Evolutionary conservation across 1,284 basidiomycete genomes (phyloP).

Genomic region (Austropuccinia psidii): DNA sequence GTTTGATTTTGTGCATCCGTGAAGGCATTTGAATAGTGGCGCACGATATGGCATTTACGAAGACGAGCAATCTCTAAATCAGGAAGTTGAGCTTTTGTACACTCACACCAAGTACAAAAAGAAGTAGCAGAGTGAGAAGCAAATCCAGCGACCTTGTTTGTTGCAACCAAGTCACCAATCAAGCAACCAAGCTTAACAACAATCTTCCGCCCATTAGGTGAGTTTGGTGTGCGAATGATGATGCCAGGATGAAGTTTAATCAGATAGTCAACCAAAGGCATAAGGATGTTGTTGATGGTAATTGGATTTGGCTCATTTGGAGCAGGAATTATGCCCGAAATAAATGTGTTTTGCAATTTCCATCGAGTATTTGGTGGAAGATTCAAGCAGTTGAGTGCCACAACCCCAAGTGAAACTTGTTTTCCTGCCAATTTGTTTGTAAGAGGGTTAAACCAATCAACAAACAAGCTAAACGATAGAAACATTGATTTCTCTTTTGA

Average conservation of each 20-base stretch:
- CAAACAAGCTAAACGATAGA: not conserved
- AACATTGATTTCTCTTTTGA: too few species aligned
- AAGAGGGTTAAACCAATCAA: conserved; percentile 12
- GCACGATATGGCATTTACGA: too few species aligned
- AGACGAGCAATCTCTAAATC: too few species aligned
- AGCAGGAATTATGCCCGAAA: not conserved
- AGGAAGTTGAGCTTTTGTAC: too few species aligned
- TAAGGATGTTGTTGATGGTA: not conserved
- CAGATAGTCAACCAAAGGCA: not conserved
- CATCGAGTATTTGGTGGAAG: not conserved
- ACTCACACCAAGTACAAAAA: not conserved
- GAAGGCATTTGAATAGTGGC: too few species aligned
- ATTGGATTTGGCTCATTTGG: not conserved
- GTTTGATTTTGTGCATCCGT: too few species aligned
- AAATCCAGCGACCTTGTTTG: conserved; percentile 6
- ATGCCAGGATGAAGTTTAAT: not conserved
- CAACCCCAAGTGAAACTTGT: not conserved
- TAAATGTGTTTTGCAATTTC: not conserved
- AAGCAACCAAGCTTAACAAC: not conserved
- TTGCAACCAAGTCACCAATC: not conserved
- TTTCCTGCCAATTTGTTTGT: not conserved
- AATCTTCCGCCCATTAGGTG: not conserved
- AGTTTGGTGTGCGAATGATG: not conserved
- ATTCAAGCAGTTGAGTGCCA: conserved; percentile 8
- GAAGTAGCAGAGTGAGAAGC: not conserved